Base-by-base conservation (phyloP, 371 early-diverging fungal genomes). In the Mucor irregularis region DNA sequence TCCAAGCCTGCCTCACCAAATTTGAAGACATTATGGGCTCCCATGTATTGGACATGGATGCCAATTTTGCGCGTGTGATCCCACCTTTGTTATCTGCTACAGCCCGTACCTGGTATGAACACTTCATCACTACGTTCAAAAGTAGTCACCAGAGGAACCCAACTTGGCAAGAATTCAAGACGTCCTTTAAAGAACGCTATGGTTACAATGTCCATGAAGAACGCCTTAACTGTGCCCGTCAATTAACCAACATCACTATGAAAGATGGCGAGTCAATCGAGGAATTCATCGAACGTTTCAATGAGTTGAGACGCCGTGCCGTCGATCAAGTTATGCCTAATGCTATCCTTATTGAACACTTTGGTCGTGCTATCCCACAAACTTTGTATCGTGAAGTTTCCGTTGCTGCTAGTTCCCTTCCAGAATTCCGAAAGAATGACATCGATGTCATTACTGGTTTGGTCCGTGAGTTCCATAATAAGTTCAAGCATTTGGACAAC, bases 1-100 rank as follows among this genome's bases (percentile, higher is more conserved):
- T 56, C 21, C 17, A 38, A 3, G 38, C 33, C 1, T 48, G 49
- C 28, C 22, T 56, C 3, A 11, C 3, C 16, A 48, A 56, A 0
- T 49, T 56, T 21, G 31, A 45, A 16, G 56, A 56, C 31, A 31
- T 56, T 8, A 48, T 56, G 56, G 10, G 13, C 24, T 11, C 21
- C 9, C 17, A 39, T 44, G 21, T 11, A 13, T 13, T 47, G 5
- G 30, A 47, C 29, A 9, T 48, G 22, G 31, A 56, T 16, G 14
- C 3, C 13, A 26, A 56, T 13, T 56, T 24, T 29, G n/a, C 17
- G 21, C 56, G 56, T 30, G 14, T 56, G 22, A 7, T 56, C 4
- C 56, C 49, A 7, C 49, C 39, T 4, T 19, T 33, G 8, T n/a
- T 56, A 8, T 22, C 49, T 40, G 17, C 13, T 5, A 21, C 39